phyloP scores from a whole-genome alignment of 208 protist genomes.

The Leishmania major region DNA sequence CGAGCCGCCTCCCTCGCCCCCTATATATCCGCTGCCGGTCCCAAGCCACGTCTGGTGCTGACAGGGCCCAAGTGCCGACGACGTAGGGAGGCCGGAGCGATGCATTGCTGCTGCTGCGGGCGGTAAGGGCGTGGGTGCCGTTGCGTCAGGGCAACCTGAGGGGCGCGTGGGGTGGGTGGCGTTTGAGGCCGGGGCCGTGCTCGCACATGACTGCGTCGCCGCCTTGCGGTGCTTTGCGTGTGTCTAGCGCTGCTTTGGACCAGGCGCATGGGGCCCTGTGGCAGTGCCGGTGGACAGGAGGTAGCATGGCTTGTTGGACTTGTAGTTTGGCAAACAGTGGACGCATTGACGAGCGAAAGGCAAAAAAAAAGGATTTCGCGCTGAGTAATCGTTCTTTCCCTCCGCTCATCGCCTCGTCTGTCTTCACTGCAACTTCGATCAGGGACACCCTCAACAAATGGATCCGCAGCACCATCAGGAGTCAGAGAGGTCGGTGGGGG shows the following conservation, averaged over 20 bases:
- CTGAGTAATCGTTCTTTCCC: neutral
- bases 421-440: neutral
- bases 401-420: neutral
- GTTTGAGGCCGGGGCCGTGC: no score
- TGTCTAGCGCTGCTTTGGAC: no score
- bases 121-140: neutral
- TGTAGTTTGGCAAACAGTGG: no score
- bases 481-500: neutral
- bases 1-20: neutral
- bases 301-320: no score
- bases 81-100: neutral
- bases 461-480: neutral
- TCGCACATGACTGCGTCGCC: no score
- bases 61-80: neutral
- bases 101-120: neutral
- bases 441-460: neutral
- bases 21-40: slow-evolving; percentile 36
- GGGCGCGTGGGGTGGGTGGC: neutral
- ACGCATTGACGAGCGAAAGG: no score
- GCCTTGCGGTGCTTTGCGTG: no score
- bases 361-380: no score
- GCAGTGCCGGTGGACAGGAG: no score
- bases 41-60: slow-evolving; percentile 30
- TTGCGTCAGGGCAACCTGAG: neutral
- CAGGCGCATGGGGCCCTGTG: no score